Base-by-base conservation (phyloP, 345 rosid genomes). In the Syzygium aqueum region DNA sequence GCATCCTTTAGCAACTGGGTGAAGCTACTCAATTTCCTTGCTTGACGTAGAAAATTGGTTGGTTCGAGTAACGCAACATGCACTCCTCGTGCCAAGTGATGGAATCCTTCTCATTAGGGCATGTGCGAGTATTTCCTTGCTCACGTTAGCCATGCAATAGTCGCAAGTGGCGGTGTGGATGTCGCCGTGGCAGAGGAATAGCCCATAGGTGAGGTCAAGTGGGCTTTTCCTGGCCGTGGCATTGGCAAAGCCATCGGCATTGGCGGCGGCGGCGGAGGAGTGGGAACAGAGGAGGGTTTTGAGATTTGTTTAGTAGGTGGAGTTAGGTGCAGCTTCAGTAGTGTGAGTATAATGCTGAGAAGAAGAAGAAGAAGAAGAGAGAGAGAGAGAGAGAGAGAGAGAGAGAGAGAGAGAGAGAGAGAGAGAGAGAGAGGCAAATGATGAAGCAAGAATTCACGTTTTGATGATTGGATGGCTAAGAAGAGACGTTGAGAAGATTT, bases 161-260 rank as follows among this genome's bases (percentile, higher is more conserved):
- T 63, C 83, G 61, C 92, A 89, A 1, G 1, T 30, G 21, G 50
- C 30, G 21, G 59, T 11, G 59, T 89, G 21, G 27, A 37, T 73
- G 63, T 92, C 91, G 12, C 91, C 94, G 2, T 90, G 87, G 88
- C 93, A 90, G 37, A 92, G 90, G 85, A 86, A 92, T 56, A 90
- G 90, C 50, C 92, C 89, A 27, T 90, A 56, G 84, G 84, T 85
- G 16, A 54, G 57, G 52, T 87, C 84, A 2, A 50, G 30, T 27
- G 84, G 57, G 78, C 46, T 84, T 6, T 17, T 57, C 15, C 91
- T 91, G 0, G 86, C 61, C 9, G 89, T 80, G 57, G 87, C 50
- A 82, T 40, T 86, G 85, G 87, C 65, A 89, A 88, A 92, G 3
- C 89, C 89, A 23, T 28, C 7, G 51, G 33, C 53, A n/a, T 25